Percentiles rank a stretch among this genome's conserved stretches.
Evolutionary conservation across 2,329 filamentous ascomycete genomes (phyloP).

Genomic region (Aquanectria penicillioides): DNA sequence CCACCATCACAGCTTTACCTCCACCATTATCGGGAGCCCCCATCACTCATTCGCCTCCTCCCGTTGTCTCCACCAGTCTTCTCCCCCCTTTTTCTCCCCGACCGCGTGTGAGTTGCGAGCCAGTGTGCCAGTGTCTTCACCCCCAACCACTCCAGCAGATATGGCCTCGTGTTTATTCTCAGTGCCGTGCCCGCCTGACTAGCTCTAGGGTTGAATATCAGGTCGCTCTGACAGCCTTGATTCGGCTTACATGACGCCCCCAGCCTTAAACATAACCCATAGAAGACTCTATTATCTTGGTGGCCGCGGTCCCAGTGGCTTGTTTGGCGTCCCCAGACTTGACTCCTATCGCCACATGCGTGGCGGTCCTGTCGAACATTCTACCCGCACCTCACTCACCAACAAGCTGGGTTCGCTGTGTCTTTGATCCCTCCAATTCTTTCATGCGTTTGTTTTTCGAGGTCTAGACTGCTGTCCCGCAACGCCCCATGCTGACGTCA

Average conservation of each 20-base stretch:
- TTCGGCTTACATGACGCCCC: slow-evolving; percentile 9
- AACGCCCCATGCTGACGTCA: slow-evolving; percentile 25
- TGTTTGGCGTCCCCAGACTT: slow-evolving; percentile 33
- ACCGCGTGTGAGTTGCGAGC: slow-evolving; percentile 10
- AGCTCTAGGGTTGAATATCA: slow-evolving; percentile 8
- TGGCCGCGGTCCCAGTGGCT: slow-evolving; percentile 28
- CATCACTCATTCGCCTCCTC: slow-evolving; percentile 32
- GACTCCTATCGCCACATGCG: slow-evolving; percentile 24
- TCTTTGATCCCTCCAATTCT: slow-evolving; percentile 17
- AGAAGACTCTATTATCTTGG: slow-evolving; percentile 7
- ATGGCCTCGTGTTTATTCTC: slow-evolving; percentile 28
- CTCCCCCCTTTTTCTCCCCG: slow-evolving; percentile 25
- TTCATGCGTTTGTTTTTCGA: slow-evolving; percentile 15
- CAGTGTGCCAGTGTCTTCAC: slow-evolving; percentile 18
- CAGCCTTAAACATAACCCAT: neutral
- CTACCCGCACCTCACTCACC: slow-evolving; percentile 31
- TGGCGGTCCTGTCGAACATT: slow-evolving; percentile 36
- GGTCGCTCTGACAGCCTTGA: slow-evolving; percentile 8
- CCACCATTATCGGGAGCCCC: slow-evolving; percentile 30
- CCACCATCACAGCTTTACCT: slow-evolving; percentile 26
- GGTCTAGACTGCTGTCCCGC: slow-evolving; percentile 9
- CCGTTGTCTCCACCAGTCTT: slow-evolving; percentile 20
- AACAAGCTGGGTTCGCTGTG: slow-evolving; percentile 25
- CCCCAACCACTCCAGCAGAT: slow-evolving; percentile 19
- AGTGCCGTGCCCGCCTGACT: slow-evolving; percentile 31